These are phyloP conservation scores for Papiliotrema flavescens DNA, from an alignment of 1,284 basidiomycete genomes.

Conservation along the genomic window DNA sequence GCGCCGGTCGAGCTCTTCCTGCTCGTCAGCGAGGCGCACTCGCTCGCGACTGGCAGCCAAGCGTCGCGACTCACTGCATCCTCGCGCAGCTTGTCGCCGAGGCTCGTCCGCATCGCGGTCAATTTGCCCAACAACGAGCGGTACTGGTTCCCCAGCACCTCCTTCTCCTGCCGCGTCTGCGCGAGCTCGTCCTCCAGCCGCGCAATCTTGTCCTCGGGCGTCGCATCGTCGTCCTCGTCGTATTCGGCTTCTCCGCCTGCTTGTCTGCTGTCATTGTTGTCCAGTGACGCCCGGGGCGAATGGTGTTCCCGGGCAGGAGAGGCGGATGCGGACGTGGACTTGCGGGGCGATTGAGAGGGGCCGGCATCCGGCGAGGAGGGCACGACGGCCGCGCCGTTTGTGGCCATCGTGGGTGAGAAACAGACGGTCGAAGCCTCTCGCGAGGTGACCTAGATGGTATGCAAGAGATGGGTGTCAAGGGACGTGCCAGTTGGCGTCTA, in stretches of 20 bases:
- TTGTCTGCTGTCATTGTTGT: no score
- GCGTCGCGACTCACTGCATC: slow-evolving; percentile 73
- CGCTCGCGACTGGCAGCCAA: not conserved
- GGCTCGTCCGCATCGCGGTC: slow-evolving; percentile 84
- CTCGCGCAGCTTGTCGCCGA: slow-evolving; percentile 91
- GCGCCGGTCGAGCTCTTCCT: slow-evolving; percentile 93
- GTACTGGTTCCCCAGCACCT: slow-evolving; percentile 78
- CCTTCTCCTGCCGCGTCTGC: slow-evolving; percentile 67
- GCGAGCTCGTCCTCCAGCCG: slow-evolving; percentile 48
- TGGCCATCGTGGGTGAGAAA: no score
- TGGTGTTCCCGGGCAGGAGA: not conserved
- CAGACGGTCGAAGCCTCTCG: no score
- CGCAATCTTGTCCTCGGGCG: slow-evolving; percentile 12
- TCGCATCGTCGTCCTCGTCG: slow-evolving; percentile 2
- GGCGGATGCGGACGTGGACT: not conserved
- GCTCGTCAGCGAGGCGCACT: slow-evolving; percentile 16
- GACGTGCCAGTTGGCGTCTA: no score
- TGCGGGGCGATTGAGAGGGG: not conserved
- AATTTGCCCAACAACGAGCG: slow-evolving; percentile 80
- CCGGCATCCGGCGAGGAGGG: slow-evolving; percentile 1
- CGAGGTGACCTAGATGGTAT: no score
- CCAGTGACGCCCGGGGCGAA: slow-evolving; percentile 10
- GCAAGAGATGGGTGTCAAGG: no score
- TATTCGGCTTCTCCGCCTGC: no score
- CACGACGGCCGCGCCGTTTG: not conserved